Base-by-base conservation (phyloP, 371 early-diverging fungal genomes). In the Rhizopus microsporus region DNA sequence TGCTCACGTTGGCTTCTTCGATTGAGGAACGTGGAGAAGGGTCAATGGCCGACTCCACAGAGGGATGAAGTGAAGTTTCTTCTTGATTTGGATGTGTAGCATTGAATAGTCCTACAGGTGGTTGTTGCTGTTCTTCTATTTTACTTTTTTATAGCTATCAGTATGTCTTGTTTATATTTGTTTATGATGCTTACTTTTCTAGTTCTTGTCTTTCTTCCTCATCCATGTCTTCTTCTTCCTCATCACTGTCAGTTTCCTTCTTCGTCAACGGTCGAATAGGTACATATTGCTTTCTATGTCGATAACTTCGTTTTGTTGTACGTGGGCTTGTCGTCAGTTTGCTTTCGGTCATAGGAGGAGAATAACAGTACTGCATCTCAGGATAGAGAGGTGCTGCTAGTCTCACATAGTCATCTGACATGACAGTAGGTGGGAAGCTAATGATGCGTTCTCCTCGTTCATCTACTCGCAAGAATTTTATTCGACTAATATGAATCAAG, bases 401-500 rank as follows among this genome's bases (percentile, higher is more conserved):
- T 59, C 86, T 85, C 58, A 90, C 89, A 68, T 90, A 92, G 46
- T 89, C 87, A 67, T 89, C 88, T 35, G 85, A 82, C 61, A 87
- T 81, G 39, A 82, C 79, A 29, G 80, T 82, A 1, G 83, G 82
- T 43, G 75, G 74, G 46, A 92, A 92, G 4, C 82, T 84, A 55
- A 92, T 80, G 42, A 90, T 75, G n/a, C 90, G 87, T 56, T 85
- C 87, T 8, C 85, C 88, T 31, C 87, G 80, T 67, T 90, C 92
- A 60, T 88, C 88, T 10, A 87, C 74, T 7, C 83, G 68, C 34
- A 92, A 69, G 58, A 89, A 84, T 62, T 87, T 84, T n/a, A 92
- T 78, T n/a, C 89, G 86, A 61, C 89, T 82, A 63, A 84, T 85
- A 69, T 92, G 89, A 43, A 92, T 85, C 31, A 92, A 68, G 60